Percentiles rank a stretch among this genome's conserved stretches.
Evolutionary conservation across 2,329 filamentous ascomycete genomes (phyloP).

Genomic region (Geosmithia putterillii): DNA sequence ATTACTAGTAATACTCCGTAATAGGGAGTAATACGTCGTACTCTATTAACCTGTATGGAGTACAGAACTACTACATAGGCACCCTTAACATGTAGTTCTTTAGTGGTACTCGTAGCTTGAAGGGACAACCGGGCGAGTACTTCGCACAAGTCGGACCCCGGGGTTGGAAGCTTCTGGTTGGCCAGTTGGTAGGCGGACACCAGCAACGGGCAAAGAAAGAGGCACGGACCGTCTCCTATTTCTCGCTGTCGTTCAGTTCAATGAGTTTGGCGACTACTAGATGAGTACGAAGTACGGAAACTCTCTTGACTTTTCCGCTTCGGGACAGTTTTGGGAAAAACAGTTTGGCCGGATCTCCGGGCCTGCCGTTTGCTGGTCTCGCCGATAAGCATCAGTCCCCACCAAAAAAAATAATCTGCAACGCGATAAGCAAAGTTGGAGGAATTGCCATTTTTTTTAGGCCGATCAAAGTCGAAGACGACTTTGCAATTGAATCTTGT

Average conservation of each 20-base stretch:
- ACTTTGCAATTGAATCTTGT: conserved; percentile 9
- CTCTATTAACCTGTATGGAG: too few species aligned
- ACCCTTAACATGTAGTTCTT: too few species aligned
- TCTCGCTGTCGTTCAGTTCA: not conserved
- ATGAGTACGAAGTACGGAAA: not conserved
- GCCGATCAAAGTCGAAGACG: conserved; percentile 9
- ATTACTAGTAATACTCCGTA: too few species aligned
- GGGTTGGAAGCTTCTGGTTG: conserved; percentile 11
- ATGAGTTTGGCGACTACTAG: not conserved
- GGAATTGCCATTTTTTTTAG: conserved; percentile 1
- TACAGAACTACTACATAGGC: too few species aligned
- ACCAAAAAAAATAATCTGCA: conserved; percentile 13
- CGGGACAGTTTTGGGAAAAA: conserved; percentile 17
- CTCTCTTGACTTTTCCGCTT: not conserved
- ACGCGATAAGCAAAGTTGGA: conserved; percentile 10
- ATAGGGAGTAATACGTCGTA: too few species aligned
- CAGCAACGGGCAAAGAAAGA: not conserved
- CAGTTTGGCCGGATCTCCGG: conserved; percentile 14
- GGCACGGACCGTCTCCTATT: conserved; percentile 4
- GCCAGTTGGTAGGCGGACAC: conserved; percentile 8
- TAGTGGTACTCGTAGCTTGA: too few species aligned
- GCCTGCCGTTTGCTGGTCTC: not conserved
- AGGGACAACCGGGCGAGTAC: too few species aligned
- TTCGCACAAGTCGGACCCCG: too few species aligned
- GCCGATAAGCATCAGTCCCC: conserved; percentile 1